Evolutionary conservation across 805 yeast species (phyloP), one percentile per base, ranked within the genome.

Genomic region (Suhomyces xylopsoci): DNA sequence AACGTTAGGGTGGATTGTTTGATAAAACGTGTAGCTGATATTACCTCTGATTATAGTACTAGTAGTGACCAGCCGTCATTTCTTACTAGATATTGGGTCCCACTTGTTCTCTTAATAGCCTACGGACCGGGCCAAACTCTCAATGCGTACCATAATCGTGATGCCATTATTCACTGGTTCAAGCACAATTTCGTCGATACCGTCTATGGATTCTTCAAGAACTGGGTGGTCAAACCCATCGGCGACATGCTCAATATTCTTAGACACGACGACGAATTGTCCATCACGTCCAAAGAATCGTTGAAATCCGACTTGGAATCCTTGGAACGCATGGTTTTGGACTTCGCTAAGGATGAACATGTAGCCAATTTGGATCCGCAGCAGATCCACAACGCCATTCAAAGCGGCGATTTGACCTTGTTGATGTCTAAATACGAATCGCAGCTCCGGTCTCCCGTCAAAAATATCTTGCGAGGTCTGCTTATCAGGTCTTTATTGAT

Each of bases 181-280:
- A 70, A 74, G 48, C 73, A 74, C 48, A 85, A 87, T 50, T 63
- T 90, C 5, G 66, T 84, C 14, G 88, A 84, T n/a, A 85, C 96
- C 0, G 62, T 77, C 1, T 62, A 64, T 26, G 90, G 93, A 3
- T 86, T 92, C 60, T 80, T 85, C 75, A 68, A 76, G 30, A 90
- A 92, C 65, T 93, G 99, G 98, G 79, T 93, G 3, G 71, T 90
- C 41, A 79, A 80, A 45, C 99, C 98, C 1, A 63, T 88, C 17
- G 73, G 74, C 42, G 85, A 88, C 59, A 85, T 93, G 57, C 71
- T 90, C 58, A 78, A 82, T 46, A 90, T 96, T 0, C 84, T 93
- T n/a, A 78, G 94, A 49, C 94, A 89, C 66, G 97, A 92, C 64
- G 87, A 87, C 14, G 81, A 85, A 53, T 81, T 91, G 44, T 87